Conservation (phyloP, 1,284 basidiomycete species). For the Stygiomarasmius scandens region DNA sequence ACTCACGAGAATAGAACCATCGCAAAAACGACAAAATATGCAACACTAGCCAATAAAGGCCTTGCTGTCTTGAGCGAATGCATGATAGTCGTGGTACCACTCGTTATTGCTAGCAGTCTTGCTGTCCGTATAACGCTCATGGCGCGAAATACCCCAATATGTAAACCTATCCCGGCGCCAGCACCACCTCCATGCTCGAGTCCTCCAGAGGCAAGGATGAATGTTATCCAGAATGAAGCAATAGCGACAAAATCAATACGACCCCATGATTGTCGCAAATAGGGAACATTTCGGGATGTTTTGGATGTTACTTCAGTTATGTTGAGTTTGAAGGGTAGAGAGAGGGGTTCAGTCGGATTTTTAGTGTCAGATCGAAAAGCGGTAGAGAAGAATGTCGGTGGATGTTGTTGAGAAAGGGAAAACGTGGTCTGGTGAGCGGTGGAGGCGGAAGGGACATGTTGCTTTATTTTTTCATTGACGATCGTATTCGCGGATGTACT, state of each 20-base stretch:
- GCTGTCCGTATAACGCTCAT: slow-evolving; percentile 87
- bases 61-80: slow-evolving; percentile 90
- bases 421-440: slow-evolving; percentile 1
- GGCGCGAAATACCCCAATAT: slow-evolving; percentile 89
- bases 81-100: slow-evolving; percentile 96
- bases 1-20: slow-evolving; percentile 86
- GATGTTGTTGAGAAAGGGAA: slow-evolving; percentile 29
- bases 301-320: slow-evolving; percentile 57
- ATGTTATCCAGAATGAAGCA: slow-evolving; percentile 61
- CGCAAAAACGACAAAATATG: slow-evolving; percentile 91
- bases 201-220: no score
- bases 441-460: no score
- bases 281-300: slow-evolving; percentile 72
- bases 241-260: slow-evolving; percentile 82
- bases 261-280: slow-evolving; percentile 91
- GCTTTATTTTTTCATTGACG: slow-evolving; percentile 15
- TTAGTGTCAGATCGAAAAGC: slow-evolving; percentile 49
- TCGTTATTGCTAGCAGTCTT: slow-evolving; percentile 85
- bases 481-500: no score
- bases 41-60: slow-evolving; percentile 86
- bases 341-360: slow-evolving; percentile 40
- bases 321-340: slow-evolving; percentile 70
- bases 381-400: slow-evolving; percentile 50
- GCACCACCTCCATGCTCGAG: no score
- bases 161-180: slow-evolving; percentile 60